Percentiles rank a stretch among this genome's conserved stretches.
phyloP scores from a whole-genome alignment of 2,329 filamentous ascomycete genomes.

The Rutstroemia sp. region DNA sequence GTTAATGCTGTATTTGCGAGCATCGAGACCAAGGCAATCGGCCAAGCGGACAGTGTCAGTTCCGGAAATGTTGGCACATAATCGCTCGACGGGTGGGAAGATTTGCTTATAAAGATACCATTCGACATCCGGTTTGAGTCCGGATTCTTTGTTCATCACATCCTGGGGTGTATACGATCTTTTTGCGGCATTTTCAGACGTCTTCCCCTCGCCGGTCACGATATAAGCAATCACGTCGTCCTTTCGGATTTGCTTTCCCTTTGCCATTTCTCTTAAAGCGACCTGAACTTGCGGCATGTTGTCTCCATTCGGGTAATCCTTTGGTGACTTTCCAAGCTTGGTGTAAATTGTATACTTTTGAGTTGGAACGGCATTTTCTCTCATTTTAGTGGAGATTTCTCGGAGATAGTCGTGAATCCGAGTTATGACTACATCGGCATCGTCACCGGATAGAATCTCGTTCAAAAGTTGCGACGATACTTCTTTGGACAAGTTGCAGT shows the following conservation, averaged over 20 bases:
- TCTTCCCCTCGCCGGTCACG: constrained; percentile 66
- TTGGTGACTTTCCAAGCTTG: constrained; percentile 88
- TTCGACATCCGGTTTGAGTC: constrained; percentile 81
- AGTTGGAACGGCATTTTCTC: constrained; percentile 63
- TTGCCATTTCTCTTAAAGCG: constrained; percentile 76
- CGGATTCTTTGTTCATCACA: constrained; percentile 68
- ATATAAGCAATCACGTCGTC: constrained; percentile 97
- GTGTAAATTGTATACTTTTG: constrained; percentile 97
- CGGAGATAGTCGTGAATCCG: constrained; percentile 91
- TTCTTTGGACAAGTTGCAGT: constrained; percentile 91
- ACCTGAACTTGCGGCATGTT: constrained; percentile 98
- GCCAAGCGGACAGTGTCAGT: constrained; percentile 87
- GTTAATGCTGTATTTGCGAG: constrained; percentile 74
- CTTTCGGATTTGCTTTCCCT: constrained; percentile 80
- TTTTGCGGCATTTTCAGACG: constrained; percentile 68
- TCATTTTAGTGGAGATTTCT: constrained; percentile 80
- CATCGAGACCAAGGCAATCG: constrained; percentile 88
- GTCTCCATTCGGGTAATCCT: constrained; percentile 89
- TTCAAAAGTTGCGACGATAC: constrained; percentile 86
- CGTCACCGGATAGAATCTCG: constrained; percentile 89
- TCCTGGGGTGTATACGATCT: constrained; percentile 84
- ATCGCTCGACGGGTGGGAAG: constrained; percentile 92
- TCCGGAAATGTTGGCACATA: constrained; percentile 90
- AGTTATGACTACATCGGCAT: constrained; percentile 77
- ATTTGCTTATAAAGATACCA: constrained; percentile 99